Base-by-base conservation (phyloP, 371 early-diverging fungal species). In the Mucor saturninus region DNA sequence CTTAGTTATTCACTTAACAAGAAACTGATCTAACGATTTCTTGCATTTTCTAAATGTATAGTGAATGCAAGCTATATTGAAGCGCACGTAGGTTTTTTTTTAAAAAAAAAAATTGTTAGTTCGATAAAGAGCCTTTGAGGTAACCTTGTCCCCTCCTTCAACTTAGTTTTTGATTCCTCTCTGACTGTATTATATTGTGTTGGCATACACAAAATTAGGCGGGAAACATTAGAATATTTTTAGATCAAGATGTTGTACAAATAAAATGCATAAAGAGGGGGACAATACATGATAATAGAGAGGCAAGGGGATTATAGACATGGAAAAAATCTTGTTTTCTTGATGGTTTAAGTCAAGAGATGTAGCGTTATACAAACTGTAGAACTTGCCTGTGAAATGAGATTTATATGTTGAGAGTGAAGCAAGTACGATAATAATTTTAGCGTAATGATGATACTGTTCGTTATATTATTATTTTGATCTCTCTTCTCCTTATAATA, bases 191-290 rank as follows among this genome's bases (percentile, higher is more conserved):
- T 21, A 21, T 21, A 21, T 46, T 46, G 8, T 21, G 13, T 15
- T 46, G 5, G 7, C 5, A 46, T 3, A 6, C 15, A 21, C 15
- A 26, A 46, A 46, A 46, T 21, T 46, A 21, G 46, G 46, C 46
- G 46, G 46, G 46, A 46, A 46, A 46, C 9, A 43, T n/a, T 43
- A 14, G 21, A 46, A 46, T 46, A 46, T 46, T 21, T 46, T 46
- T 46, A 46, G 46, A 46, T 46, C 46, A 46, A 46, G 46, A 46
- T 46, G 46, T n/a, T 46, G 46, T 46, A 21, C 43, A 46, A 46
- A 46, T 21, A 46, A 46, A 46, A 50, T 50, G 50, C 50, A 50
- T 50, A 14, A 50, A 50, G 50, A 30, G 50, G 50, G 50, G 31
- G 31, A 30, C 31, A 10, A 50, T 50, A 50, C 50, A 50, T 50